Base-by-base conservation (phyloP, 805 yeast species). In the Saccharomycopsis guyanensis region DNA sequence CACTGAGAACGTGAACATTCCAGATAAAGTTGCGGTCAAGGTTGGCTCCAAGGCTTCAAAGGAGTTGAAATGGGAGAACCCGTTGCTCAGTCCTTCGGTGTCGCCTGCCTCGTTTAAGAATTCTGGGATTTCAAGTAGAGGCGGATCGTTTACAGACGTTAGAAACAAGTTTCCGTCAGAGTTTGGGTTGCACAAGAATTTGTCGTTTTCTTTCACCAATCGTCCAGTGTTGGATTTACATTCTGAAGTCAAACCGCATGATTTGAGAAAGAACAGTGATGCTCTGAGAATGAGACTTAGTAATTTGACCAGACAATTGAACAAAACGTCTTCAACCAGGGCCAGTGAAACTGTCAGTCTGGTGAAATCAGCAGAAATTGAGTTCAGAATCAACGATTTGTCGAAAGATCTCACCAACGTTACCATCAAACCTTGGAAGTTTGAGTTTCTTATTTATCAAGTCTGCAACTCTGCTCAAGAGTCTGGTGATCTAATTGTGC, bases 401-500 rank as follows among this genome's bases (percentile, higher is more conserved):
- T 15, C 20, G 18, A 8, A 33, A 7, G 37, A 33, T 33, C 20
- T 33, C 20, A 18, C 18, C 20, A 33, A 33, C 20, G 18, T 33
- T 8, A 33, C 20, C 10, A n/a, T 37, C 23, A 37, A n/a, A 18
- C 86, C 89, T 0, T 84, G 88, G 84, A 66, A 69, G 15, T 73
- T 82, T 2, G 62, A 66, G 5, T 63, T 59, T 40, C 58, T 84
- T 47, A 65, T 84, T 8, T 56, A 63, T 40, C 66, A 75, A 53
- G 76, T 79, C 0, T 60, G 76, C n/a, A 70, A 70, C 19, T 80
- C 74, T 60, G 73, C 82, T 37, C 58, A 73, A 3, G 60, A 60
- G 6, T 83, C 80, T 53, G 91, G 91, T 1, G 87, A 84, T 57
- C 56, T 80, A 15, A 64, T 80, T 12, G 66, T 79, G 70, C 69